A percentile compares a stretch with the other conserved stretches of the same genome.
These are phyloP conservation scores for Mycena amicta DNA, from an alignment of 768 basidiomycete genomes.

Conservation along the genomic window DNA sequence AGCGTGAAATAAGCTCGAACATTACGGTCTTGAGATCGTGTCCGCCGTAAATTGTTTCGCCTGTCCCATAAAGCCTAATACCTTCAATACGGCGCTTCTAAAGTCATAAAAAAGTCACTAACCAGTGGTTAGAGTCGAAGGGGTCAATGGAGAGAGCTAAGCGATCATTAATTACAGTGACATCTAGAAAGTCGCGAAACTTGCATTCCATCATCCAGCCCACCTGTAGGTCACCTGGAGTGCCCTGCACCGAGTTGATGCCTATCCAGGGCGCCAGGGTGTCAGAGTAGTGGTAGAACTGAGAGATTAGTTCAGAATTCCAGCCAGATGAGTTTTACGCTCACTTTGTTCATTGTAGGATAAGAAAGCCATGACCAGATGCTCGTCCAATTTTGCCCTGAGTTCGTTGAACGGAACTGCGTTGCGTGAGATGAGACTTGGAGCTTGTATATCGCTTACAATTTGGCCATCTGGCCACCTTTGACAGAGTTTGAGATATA, in stretches of 20 bases:
- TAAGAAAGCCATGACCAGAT: conserved; percentile 59
- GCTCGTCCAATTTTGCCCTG: conserved; percentile 59
- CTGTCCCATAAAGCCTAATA: conserved; percentile 76
- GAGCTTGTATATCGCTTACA: not conserved
- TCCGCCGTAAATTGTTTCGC: conserved; percentile 63
- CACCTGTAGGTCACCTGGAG: conserved; percentile 49
- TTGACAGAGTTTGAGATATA: not conserved
- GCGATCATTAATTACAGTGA: not conserved
- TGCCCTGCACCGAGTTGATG: conserved; percentile 46
- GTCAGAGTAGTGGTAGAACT: conserved; percentile 57
- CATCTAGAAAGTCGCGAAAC: conserved; percentile 2
- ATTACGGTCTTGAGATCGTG: conserved; percentile 30
- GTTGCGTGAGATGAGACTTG: not conserved
- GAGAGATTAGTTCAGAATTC: too few relatives aligned
- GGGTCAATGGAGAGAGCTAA: conserved; percentile 61
- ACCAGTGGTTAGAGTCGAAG: conserved; percentile 69
- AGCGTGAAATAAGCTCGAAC: not conserved
- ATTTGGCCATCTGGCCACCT: conserved; percentile 67
- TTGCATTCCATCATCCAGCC: conserved; percentile 75
- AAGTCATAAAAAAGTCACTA: too few relatives aligned
- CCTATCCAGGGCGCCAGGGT: conserved; percentile 64
- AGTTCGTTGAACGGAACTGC: conserved; percentile 33
- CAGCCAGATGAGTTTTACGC: too few relatives aligned
- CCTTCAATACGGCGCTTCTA: too few relatives aligned
- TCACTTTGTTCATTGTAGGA: conserved; percentile 43